phyloP scores from a whole-genome alignment of 352 stramenopile species.

The Phytophthora europaea region DNA sequence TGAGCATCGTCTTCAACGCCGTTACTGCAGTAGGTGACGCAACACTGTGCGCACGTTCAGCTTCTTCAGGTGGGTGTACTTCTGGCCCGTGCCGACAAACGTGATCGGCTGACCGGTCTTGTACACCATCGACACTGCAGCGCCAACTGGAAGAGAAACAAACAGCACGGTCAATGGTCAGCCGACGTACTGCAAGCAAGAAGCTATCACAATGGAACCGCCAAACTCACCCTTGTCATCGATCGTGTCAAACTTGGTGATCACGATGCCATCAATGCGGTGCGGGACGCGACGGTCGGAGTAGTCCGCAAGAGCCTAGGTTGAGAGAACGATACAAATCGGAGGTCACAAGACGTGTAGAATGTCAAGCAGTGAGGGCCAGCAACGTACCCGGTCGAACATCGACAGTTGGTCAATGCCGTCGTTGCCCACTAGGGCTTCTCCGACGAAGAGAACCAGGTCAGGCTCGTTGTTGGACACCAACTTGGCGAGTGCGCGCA shows the following conservation, averaged over 20 bases:
- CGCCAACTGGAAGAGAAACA: constrained; percentile 89
- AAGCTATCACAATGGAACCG: not conserved
- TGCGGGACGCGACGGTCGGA: constrained; percentile 87
- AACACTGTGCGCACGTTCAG: constrained; percentile 97
- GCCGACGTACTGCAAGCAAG: not conserved
- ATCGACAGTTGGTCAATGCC: constrained; percentile 98
- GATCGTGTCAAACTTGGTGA: constrained; percentile 99
- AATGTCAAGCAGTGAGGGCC: not conserved
- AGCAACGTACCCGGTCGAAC: constrained; percentile 90
- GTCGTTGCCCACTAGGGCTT: constrained; percentile 99
- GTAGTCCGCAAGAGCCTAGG: constrained; percentile 90
- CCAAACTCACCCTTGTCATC: constrained; percentile 95
- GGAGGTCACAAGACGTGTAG: constrained; percentile 11
- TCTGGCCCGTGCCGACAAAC: constrained; percentile 99
- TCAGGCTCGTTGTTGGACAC: constrained; percentile 98
- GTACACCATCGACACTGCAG: constrained; percentile 99
- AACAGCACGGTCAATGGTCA: constrained; percentile 6
- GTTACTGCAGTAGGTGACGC: constrained; percentile 94
- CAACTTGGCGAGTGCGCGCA: constrained; percentile 98
- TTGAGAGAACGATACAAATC: constrained; percentile 7
- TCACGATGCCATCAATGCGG: constrained; percentile 98
- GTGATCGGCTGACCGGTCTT: constrained; percentile 98
- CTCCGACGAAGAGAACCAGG: constrained; percentile 99
- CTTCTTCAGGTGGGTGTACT: constrained; percentile 99
- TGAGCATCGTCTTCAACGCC: not conserved